Base-by-base conservation (phyloP, 2,329 filamentous ascomycete genomes). In the Sporothrix humicola region DNA sequence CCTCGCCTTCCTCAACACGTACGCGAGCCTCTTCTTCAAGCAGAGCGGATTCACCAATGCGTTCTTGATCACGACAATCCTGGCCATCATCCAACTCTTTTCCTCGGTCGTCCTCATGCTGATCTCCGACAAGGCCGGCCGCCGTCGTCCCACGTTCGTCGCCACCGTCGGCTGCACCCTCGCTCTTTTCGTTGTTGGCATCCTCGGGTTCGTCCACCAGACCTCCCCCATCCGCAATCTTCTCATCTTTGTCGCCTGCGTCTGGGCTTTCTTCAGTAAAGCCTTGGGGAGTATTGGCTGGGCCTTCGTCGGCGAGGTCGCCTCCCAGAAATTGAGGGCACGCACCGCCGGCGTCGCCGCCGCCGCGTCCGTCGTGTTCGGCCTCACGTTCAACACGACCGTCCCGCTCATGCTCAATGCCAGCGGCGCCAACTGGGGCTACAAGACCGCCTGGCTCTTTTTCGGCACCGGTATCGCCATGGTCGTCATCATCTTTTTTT, bases 11-110 rank as follows among this genome's bases (percentile, higher is more conserved):
- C 70, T 79, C n/a, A 75, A 73, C 56, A 76, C 73, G 1, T 79
- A 78, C 37, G 75, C 76, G n/a, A 76, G 71, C 12, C 71, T 76
- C 13, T 79, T 79, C 63, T 79, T 79, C 73, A 73, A 77, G 65
- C 75, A 78, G 59, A 73, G 71, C 42, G 78, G 78, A 6, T 77
- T 78, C 31, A 72, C 46, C 13, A 73, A 79, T 59, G 73, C 77
- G 0, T 79, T 79, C 20, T 70, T 75, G 12, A 77, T 79, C 59
- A 75, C 74, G 7, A 77, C 75, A 10, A 77, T 77, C 46, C 48
- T 76, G 66, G 73, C 74, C 10, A 71, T 74, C 48, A 76, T 76
- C 59, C 72, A 74, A 23, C 65, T 77, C n/a, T 69, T 72, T 9
- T 74, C 76, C 13, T 66, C 74, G 0, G 54, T 75, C 15, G 10